Conservation (phyloP, 2,329 filamentous ascomycete species). For the Penicillium occitanis region DNA sequence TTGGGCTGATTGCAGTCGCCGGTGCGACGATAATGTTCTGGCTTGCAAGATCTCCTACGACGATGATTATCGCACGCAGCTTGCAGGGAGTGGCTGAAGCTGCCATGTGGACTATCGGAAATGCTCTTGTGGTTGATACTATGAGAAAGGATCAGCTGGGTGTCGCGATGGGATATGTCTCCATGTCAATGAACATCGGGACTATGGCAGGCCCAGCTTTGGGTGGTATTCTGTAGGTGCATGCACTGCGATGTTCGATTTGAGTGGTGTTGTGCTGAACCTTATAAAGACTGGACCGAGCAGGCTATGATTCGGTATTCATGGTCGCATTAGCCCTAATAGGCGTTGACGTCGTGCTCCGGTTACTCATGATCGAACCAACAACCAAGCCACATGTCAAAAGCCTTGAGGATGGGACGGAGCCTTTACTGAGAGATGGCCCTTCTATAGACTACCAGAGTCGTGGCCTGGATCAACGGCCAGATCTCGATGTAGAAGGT, state of each 20-base stretch:
- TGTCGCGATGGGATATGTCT: conserved; percentile 56
- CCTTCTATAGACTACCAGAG: neutral
- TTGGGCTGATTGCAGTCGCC: conserved; percentile 55
- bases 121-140: conserved; percentile 60
- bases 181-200: conserved; percentile 57
- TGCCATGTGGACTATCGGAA: conserved; percentile 61
- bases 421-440: conserved; percentile 13
- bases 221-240: conserved; percentile 30
- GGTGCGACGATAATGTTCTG: conserved; percentile 57
- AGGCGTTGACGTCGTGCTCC: conserved; percentile 59
- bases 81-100: conserved; percentile 59
- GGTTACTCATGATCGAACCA: conserved; percentile 58
- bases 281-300: conserved; percentile 26
- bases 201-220: conserved; percentile 55
- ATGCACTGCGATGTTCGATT: neutral
- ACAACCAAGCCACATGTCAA: conserved; percentile 28
- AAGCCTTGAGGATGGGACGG: conserved; percentile 17
- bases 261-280: neutral
- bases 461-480: neutral
- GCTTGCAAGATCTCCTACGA: conserved; percentile 48
- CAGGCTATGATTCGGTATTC: conserved; percentile 35
- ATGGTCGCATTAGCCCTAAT: conserved; percentile 49
- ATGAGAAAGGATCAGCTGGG: conserved; percentile 59
- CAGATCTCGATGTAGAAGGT: conserved; percentile 2
- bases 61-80: conserved; percentile 53